A percentile compares a stretch with the other conserved stretches of the same genome.
These are phyloP conservation scores for Talaromyces liani DNA, from an alignment of 495 filamentous ascomycete genomes.

Conservation along the genomic window DNA sequence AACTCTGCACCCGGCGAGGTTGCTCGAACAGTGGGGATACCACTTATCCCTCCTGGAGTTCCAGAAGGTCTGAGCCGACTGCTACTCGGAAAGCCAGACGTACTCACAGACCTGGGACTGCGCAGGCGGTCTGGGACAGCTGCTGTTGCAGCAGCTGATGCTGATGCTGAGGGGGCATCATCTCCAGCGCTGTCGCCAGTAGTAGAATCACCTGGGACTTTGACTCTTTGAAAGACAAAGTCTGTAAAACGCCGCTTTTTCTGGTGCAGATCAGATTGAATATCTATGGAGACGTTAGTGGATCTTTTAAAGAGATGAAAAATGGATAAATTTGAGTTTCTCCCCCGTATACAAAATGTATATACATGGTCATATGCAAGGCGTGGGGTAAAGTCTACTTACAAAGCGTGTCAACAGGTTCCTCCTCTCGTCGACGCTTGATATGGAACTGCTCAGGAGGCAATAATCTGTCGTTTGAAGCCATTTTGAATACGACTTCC, in stretches of 20 bases:
- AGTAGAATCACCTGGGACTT: slow-evolving; percentile 14
- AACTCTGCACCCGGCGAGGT: slow-evolving; percentile 41
- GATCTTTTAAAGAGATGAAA: background rate
- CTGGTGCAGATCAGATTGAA: slow-evolving; percentile 37
- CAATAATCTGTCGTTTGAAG: slow-evolving; percentile 13
- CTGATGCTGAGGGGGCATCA: slow-evolving; percentile 13
- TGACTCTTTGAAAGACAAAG: slow-evolving; percentile 39
- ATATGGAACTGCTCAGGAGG: slow-evolving; percentile 49
- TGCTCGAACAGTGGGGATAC: slow-evolving; percentile 32
- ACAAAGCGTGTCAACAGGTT: slow-evolving; percentile 50
- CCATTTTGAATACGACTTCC: background rate
- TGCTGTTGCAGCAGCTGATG: slow-evolving; percentile 16
- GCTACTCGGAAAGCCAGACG: slow-evolving; percentile 18
- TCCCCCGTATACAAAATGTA: background rate
- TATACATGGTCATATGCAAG: slow-evolving; percentile 15
- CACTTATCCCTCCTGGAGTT: slow-evolving; percentile 8
- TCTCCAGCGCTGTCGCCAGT: background rate
- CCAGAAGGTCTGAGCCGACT: slow-evolving; percentile 7
- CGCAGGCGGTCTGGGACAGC: slow-evolving; percentile 17
- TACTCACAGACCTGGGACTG: slow-evolving; percentile 38
- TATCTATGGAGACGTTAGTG: slow-evolving; percentile 21
- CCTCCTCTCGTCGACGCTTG: slow-evolving; percentile 50
- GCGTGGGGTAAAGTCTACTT: slow-evolving; percentile 18
- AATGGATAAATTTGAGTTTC: background rate
- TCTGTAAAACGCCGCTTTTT: slow-evolving; percentile 45